Evolutionary conservation across 2,329 filamentous ascomycete species (phyloP), one percentile per base, ranked within the genome.

Genomic region (Paracoccidioides brasiliensis): DNA sequence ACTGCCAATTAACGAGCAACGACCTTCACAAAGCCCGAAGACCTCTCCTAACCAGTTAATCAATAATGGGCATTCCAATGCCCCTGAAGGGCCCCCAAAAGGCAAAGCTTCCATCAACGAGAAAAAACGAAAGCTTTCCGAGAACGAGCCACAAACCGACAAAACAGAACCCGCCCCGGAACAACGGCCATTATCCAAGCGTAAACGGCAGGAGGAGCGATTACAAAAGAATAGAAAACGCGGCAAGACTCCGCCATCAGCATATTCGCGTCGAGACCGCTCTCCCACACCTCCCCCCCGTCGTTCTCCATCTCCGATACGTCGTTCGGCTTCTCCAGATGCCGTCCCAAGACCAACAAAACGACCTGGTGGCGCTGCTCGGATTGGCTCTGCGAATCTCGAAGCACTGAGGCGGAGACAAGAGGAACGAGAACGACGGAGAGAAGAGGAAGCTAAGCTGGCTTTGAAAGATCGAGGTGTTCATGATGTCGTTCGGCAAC

Each of bases 401-500:
- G 70, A 72, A 60, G 70, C 67, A 22, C 60, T 72, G 52, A 70
- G 69, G 53, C 72, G 67, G 55, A 66, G 67, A 62, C 74, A 71
- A 61, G 72, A 73, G 58, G 72, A 74, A 56, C 67, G 71, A 32
- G 73, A 75, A 53, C 69, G 72, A 33, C 70, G 71, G 43, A 64
- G 67, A 56, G 64, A 67, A 57, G 67, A 69, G 53, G 71, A 73
- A 48, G 69, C 69, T 1, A 63, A 69, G 59, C 65, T 62, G 30
- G 63, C 56, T 38, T 64, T 68, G 12, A 66, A 66, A 38, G 72
- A 72, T 33, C 73, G 83, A 52, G 84, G 83, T 45, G 83, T 88
- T 44, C 83, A 90, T 63, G 89, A 97, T 65, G 84, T 95, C 6
- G 93, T 97, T 51, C 82, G 85, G 52, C 85, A 95, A 61, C 91